Evolutionary conservation across 2,329 filamentous ascomycete species (phyloP).

Genomic region (Cladosporium sp.): DNA sequence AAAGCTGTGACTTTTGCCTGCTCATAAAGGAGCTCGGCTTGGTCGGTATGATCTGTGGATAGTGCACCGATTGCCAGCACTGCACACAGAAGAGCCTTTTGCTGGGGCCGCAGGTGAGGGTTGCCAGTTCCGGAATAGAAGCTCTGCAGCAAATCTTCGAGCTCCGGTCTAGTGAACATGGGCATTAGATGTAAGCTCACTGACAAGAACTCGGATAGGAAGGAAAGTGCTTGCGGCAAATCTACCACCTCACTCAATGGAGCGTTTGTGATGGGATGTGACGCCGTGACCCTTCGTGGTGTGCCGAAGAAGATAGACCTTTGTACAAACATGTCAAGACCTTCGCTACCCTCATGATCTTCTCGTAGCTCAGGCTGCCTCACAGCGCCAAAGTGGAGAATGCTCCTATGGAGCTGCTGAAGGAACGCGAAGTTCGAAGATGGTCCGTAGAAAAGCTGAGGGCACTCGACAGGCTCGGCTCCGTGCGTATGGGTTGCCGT

Average conservation of each 20-base stretch:
- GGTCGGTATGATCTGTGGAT: constrained; percentile 20
- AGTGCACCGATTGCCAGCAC: constrained; percentile 26
- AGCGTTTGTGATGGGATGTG: neutral
- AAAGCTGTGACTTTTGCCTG: constrained; percentile 23
- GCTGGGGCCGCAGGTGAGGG: neutral
- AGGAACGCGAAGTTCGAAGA: constrained; percentile 29
- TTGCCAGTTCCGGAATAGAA: neutral
- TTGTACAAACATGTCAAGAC: constrained; percentile 28
- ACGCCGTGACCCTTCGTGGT: constrained; percentile 17
- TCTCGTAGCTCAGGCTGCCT: neutral
- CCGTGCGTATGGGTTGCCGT: constrained; percentile 8
- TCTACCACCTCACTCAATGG: neutral
- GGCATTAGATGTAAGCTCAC: neutral
- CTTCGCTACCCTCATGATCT: constrained; percentile 18
- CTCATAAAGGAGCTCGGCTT: constrained; percentile 22
- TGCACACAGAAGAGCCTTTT: constrained; percentile 19
- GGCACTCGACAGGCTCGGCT: constrained; percentile 2
- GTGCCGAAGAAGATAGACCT: constrained; percentile 30
- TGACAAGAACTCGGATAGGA: neutral
- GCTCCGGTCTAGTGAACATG: constrained; percentile 4
- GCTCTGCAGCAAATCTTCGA: neutral
- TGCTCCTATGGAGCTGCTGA: constrained; percentile 26
- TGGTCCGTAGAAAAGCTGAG: constrained; percentile 25
- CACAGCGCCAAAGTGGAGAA: constrained; percentile 18
- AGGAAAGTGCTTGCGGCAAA: neutral